Evolutionary conservation across 176 grass and related monocot genomes (phyloP), one percentile per base, ranked within the genome.

Genomic region (Aegilops tauschii): DNA sequence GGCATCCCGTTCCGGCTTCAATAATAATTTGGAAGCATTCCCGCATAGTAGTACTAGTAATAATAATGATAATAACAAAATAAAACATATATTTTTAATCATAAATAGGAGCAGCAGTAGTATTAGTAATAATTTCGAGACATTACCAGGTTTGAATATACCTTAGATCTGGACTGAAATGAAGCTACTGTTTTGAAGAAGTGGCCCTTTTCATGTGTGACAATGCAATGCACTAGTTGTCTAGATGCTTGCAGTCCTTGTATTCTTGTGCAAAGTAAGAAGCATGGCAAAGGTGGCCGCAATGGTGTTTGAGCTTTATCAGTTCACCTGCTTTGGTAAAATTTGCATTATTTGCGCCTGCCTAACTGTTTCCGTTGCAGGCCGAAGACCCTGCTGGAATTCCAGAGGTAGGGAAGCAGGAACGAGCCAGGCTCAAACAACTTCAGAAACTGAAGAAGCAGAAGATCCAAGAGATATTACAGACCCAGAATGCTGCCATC

Each of bases 401-500:
- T 78, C 52, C 17, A 73, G 82, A 78, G 31, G 87, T 98, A 66
- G 89, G 95, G 27, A 95, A 95, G 89, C 87, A 85, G 40, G 95
- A 98, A 83, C 83, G 82, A 84, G 87, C 85, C 74, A 98, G 91
- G 85, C 73, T 98, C 29, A 90, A 83, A 76, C 87, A 98, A 58
- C 80, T 98, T 20, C 89, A 98, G 61, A 95, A 89, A 67, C 72
- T 78, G 61, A 98, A 98, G 82, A 95, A 90, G 73, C 89, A 95
- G 66, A 98, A 95, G 80, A 88, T 98, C 44, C 87, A 93, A 73
- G 89, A 95, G 83, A 95, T 98, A 90, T 74, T 98, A 67, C 87
- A 73, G 50, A 45, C 82, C 27, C 95, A 98, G 59, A 98, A 98
- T 92, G 91, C 95, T 73, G 82, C 93, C 68, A 92, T 98, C 86